These are phyloP conservation scores for Aspergillus conjunctus DNA, from an alignment of 495 filamentous ascomycete genomes.

Conservation along the genomic window DNA sequence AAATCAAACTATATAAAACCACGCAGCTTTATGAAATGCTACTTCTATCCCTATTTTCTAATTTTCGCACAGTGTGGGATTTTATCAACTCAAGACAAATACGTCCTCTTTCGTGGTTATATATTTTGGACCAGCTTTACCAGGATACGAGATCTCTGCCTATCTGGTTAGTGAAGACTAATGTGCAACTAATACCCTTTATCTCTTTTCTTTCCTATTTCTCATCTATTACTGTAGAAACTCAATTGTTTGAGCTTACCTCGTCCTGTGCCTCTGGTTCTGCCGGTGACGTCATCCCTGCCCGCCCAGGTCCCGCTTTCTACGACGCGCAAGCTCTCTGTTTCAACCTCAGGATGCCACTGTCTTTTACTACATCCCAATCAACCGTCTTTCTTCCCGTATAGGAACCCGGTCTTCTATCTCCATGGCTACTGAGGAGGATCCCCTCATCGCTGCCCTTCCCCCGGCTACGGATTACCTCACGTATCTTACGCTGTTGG, in stretches of 20 bases:
- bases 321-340: conserved; percentile 1
- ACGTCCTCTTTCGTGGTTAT: too few relatives aligned
- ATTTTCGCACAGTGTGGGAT: too few relatives aligned
- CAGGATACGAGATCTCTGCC: too few relatives aligned
- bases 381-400: not conserved
- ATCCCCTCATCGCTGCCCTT: conserved; percentile 51
- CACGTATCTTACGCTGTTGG: conserved; percentile 85
- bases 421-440: conserved; percentile 34
- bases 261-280: not conserved
- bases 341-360: not conserved
- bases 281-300: conserved; percentile 13
- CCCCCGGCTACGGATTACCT: conserved; percentile 80
- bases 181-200: too few relatives aligned
- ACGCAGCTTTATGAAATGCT: too few relatives aligned
- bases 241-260: conserved; percentile 3
- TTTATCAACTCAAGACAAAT: too few relatives aligned
- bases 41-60: too few relatives aligned
- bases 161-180: too few relatives aligned
- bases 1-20: too few relatives aligned
- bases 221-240: not conserved
- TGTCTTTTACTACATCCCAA: not conserved
- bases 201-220: too few relatives aligned
- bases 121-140: too few relatives aligned
- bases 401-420: conserved; percentile 18
- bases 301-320: conserved; percentile 5